Evolutionary conservation across 2,329 filamentous ascomycete species (phyloP).

Genomic region (Colletotrichum incanum): DNA sequence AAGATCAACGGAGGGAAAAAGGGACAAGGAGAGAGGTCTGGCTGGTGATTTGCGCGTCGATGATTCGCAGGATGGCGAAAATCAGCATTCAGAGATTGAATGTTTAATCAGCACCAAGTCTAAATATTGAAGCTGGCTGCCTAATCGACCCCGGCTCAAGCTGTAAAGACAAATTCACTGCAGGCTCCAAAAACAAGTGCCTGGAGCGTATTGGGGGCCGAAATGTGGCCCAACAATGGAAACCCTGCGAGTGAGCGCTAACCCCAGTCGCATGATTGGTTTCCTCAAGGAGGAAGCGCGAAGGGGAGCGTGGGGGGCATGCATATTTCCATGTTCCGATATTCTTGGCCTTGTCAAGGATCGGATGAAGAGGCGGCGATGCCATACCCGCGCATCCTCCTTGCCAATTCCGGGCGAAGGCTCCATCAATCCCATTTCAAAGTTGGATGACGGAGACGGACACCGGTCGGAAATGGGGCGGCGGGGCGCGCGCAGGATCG

Average conservation of each 20-base stretch:
- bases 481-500: conserved; percentile 9
- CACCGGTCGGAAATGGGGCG: conserved; percentile 7
- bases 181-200: not conserved
- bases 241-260: conserved; percentile 11
- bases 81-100: conserved; percentile 1
- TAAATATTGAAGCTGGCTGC: conserved; percentile 7
- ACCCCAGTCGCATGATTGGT: conserved; percentile 6
- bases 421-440: not conserved
- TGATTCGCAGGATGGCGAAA: conserved; percentile 9
- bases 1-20: too few species aligned
- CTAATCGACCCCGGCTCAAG: conserved; percentile 1
- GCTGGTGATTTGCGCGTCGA: not conserved
- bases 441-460: not conserved
- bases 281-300: conserved; percentile 19
- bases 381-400: not conserved
- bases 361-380: conserved; percentile 5
- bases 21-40: too few species aligned
- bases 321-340: not conserved
- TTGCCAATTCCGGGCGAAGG: conserved; percentile 2
- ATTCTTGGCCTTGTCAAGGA: conserved; percentile 4
- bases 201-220: not conserved
- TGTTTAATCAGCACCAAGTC: conserved; percentile 1
- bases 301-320: not conserved
- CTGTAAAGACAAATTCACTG: too few species aligned
- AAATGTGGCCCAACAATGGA: conserved; percentile 5